Base-by-base conservation (phyloP, 192 early-diverging fungal species). In the Mortierella alpina region DNA sequence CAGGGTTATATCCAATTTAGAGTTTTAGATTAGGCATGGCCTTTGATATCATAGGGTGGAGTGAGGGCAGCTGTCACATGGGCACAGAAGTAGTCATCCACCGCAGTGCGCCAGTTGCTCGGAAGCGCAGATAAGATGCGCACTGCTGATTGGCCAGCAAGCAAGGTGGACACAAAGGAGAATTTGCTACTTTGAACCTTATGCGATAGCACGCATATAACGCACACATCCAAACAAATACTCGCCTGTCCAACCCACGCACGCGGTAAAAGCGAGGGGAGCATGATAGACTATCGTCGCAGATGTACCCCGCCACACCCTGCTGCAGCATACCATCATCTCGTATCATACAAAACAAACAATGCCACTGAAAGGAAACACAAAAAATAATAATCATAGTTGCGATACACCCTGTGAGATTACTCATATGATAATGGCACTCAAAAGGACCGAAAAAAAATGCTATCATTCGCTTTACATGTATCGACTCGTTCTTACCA, bases 401-500 rank as follows among this genome's bases (percentile, higher is more conserved):
- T 31, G 31, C 31, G 31, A 31, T 31, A 31, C 31, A 31, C 18
- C 51, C 8, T 52, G n/a, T n/a, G n/a, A n/a, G 60, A 72, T 75
- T 75, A 75, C 73, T 75, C 73, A 75, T 47, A 68, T 49, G 66
- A 76, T 68, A 69, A 68, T 69, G 44, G 41, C 20, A 0, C 31
- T 31, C 31, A 31, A 31, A 31, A 31, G 3, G 3, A 31, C 31
- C 31, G 31, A 31, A 31, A 31, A 31, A 31, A 3, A 31, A 31
- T 31, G 3, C 31, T 1, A 31, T 31, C 31, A 31, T 3, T 3
- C 31, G 31, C 31, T 31, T 3, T 1, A 31, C 3, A 31, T 31
- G 1, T 2, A 31, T 31, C 31, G 31, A 31, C 31, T 31, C 3
- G 4, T 12, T 66, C 77, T 63, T 86, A 96, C 96, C 98, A 83